Evolutionary conservation across 768 basidiomycete species (phyloP), one percentile per base, ranked within the genome.

Genomic region (Tricholoma sp.): DNA sequence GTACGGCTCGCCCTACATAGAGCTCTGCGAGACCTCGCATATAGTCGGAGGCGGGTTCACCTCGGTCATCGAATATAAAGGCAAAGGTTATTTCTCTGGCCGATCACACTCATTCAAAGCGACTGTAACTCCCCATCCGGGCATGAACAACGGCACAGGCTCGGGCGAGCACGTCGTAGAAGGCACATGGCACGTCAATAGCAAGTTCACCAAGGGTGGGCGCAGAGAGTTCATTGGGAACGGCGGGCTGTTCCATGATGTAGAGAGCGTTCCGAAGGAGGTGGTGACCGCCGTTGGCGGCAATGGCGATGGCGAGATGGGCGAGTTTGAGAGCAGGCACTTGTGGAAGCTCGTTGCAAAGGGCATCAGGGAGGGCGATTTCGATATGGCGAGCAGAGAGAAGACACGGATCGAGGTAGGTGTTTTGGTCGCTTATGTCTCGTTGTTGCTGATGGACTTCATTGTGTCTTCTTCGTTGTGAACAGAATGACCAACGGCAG

Each of bases 51-150:
- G 72, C 31, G 71, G 74, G 11, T 70, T 69, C 55, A 66, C 73
- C 54, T 68, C 66, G n/a, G 62, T 80, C 68, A 86, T 98, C 69
- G 92, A 96, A 61, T 98, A 96, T 80, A 93, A 94, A 68, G 96
- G 95, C 70, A 93, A 92, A 66, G 96, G 95, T 28, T 98, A 95
- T 75, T 92, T 98, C 69, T 83, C 85, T 34, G 95, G 96, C 54
- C 95, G 94, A 70, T 84, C 91, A 3, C 96, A 99, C 74, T 77
- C 85, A 3, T 97, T 94, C 83, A 95, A 94, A 70, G 93, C 96
- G 9, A 78, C 78, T 1, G 69, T 93, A n/a, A 68, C 79, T 0
- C 82, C 81, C 10, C 76, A 81, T 41, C 74, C 78, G 45, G 71
- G 73, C 52, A 58, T 70, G 61, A 49, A 13, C 47, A 54, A 53